Percentiles rank a stretch among this genome's conserved stretches.
phyloP scores from a whole-genome alignment of 495 filamentous ascomycete genomes.

The Alectoria sarmentosa region DNA sequence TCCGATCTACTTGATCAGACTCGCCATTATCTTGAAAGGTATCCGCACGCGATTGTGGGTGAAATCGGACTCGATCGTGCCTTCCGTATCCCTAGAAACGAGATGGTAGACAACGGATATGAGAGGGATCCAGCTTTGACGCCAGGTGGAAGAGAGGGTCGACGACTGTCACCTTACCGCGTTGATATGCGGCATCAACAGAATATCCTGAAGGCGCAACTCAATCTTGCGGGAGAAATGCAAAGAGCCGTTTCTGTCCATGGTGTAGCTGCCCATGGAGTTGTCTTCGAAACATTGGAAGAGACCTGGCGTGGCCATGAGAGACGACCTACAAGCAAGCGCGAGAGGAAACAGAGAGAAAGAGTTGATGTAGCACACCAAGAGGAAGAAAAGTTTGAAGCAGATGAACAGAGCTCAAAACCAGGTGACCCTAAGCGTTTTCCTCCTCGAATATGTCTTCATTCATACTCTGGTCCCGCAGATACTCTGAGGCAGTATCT shows the following conservation, averaged over 20 bases:
- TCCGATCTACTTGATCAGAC: conserved; percentile 60
- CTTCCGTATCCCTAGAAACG: conserved; percentile 70
- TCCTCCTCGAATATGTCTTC: conserved; percentile 86
- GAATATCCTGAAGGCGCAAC: conserved; percentile 66
- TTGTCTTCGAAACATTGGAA: conserved; percentile 66
- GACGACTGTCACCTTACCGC: conserved; percentile 61
- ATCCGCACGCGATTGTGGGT: conserved; percentile 69
- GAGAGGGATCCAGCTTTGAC: conserved; percentile 52
- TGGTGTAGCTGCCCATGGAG: conserved; percentile 85
- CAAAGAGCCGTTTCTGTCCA: conserved; percentile 78
- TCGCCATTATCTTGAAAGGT: conserved; percentile 49
- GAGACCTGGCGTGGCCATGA: conserved; percentile 81
- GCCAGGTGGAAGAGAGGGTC: conserved; percentile 76
- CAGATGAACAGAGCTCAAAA: conserved; percentile 24
- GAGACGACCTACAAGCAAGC: conserved; percentile 55
- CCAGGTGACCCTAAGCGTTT: conserved; percentile 49
- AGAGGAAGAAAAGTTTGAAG: conserved; percentile 33
- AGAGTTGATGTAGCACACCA: conserved; percentile 33
- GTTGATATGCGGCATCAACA: conserved; percentile 77
- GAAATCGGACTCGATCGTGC: conserved; percentile 84
- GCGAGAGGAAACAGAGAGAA: conserved; percentile 44
- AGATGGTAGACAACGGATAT: conserved; percentile 46
- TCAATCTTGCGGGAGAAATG: conserved; percentile 79
- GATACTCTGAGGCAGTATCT: conserved; percentile 74
- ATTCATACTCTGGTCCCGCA: conserved; percentile 82